Percentiles rank a stretch among this genome's conserved stretches.
These are phyloP conservation scores for Penicillium sp. DNA, from an alignment of 2,329 filamentous ascomycete genomes.

Conservation along the genomic window DNA sequence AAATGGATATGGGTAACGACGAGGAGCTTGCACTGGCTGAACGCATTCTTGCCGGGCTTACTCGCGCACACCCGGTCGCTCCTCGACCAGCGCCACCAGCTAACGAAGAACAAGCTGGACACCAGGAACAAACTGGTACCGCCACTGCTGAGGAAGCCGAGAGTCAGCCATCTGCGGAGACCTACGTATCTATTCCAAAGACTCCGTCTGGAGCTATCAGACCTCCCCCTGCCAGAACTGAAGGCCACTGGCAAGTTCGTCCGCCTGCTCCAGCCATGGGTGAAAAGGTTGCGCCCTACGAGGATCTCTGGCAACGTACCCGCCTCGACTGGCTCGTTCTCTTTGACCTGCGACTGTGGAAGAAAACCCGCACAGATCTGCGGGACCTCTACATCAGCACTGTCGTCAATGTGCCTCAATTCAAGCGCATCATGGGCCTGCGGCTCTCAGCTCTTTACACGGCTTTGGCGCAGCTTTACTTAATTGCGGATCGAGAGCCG, in stretches of 20 bases:
- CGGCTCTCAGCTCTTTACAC: conserved; percentile 96
- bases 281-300: conserved; percentile 62
- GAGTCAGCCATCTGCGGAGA: conserved; percentile 13
- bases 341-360: conserved; percentile 94
- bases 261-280: conserved; percentile 62
- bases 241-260: conserved; percentile 80
- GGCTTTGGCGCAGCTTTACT: conserved; percentile 83
- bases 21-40: conserved; percentile 69
- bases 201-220: conserved; percentile 58
- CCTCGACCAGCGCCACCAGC: conserved; percentile 39
- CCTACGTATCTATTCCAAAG: conserved; percentile 63
- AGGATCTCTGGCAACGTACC: conserved; percentile 83
- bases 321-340: conserved; percentile 90
- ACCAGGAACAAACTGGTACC: conserved; percentile 10
- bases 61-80: conserved; percentile 59
- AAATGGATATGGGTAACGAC: conserved; percentile 53
- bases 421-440: conserved; percentile 87
- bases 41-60: conserved; percentile 70
- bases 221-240: conserved; percentile 43
- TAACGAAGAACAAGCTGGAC: conserved; percentile 25
- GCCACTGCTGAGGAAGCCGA: conserved; percentile 10
- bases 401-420: conserved; percentile 88
- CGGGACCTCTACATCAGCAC: conserved; percentile 94
- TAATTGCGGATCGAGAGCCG: conserved; percentile 91
- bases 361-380: conserved; percentile 83